Base-by-base conservation (phyloP, 2,329 filamentous ascomycete species). In the Fusarium pseudoanthophilum region DNA sequence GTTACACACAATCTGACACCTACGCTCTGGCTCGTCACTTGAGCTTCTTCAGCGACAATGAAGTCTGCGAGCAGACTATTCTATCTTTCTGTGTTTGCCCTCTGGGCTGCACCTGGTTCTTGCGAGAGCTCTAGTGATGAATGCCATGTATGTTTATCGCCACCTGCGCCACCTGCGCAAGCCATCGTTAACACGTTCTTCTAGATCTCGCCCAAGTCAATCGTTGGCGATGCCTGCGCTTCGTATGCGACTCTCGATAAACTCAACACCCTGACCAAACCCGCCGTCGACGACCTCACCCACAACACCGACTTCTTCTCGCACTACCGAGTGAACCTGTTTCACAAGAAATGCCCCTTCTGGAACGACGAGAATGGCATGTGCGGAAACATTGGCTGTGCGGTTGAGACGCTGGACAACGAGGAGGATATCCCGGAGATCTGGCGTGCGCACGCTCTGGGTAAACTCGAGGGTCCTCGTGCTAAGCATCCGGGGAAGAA, bases 371-470 rank as follows among this genome's bases (percentile, higher is more conserved):
- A 95, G 70, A 92, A 93, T 82, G 94, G 94, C 82, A 93, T 98
- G 88, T 99, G 96, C 83, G 96, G 95, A 74, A 99, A 99, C 83
- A 95, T 97, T 77, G 96, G 95, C 26, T 99, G 96, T 81, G 93
- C 95, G 16, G 96, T 99, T 24, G 95, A 96, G 80, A 98, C 95
- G 2, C 88, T 98, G 69, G 95, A 98, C 61, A 95, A 97, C 74
- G 95, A 99, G 83, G 93, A 97, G 72, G 95, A 98, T 74, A 95
- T 99, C 61, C 96, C 96, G 14, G 86, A 89, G 74, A 92, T 97
- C 69, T 99, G 96, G 96, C 91, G 95, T 49, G 93, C 95, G 24
- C 93, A 95, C 81, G 94, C 97, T 83, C 87, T 99, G 51, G 94
- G 95, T 76, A 98, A 97, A 83, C 87, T 99, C 7, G 92, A 97